These are phyloP conservation scores for Phoma sp. DNA, from an alignment of 2,329 filamentous ascomycete species.

Conservation along the genomic window DNA sequence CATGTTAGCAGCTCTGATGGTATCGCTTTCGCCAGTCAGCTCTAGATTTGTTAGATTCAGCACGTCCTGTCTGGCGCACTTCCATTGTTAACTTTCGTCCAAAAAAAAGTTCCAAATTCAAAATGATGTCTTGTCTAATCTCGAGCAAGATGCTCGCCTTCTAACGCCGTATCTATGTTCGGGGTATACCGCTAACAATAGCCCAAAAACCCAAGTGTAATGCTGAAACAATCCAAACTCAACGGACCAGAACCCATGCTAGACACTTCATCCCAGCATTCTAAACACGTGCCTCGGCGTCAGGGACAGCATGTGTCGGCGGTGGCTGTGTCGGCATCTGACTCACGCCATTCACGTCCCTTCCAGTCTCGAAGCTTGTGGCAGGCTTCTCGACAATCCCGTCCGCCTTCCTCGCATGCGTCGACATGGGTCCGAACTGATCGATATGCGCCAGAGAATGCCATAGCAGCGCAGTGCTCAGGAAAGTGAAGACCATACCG, in stretches of 20 bases:
- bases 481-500: constrained; percentile 57
- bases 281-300: constrained; percentile 2
- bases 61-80: no score
- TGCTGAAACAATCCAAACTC: not conserved
- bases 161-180: constrained; percentile 3
- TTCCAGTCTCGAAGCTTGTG: constrained; percentile 3
- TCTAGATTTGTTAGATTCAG: no score
- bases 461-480: constrained; percentile 51
- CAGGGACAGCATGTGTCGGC: not conserved
- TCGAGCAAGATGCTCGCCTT: not conserved
- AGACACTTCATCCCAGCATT: not conserved
- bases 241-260: not conserved
- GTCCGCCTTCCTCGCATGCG: constrained; percentile 38
- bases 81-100: no score
- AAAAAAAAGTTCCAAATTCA: no score
- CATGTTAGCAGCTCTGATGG: no score
- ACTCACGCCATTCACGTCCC: not conserved
- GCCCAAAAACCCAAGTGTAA: not conserved
- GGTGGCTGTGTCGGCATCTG: constrained; percentile 1
- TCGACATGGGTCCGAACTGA: constrained; percentile 47
- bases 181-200: constrained; percentile 15
- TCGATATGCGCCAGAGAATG: constrained; percentile 48
- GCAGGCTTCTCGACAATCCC: constrained; percentile 12
- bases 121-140: not conserved
- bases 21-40: no score